Evolutionary conservation across 352 stramenopile genomes (phyloP), one percentile per base, ranked within the genome.

Genomic region (Hyaloperonospora arabidopsidis): DNA sequence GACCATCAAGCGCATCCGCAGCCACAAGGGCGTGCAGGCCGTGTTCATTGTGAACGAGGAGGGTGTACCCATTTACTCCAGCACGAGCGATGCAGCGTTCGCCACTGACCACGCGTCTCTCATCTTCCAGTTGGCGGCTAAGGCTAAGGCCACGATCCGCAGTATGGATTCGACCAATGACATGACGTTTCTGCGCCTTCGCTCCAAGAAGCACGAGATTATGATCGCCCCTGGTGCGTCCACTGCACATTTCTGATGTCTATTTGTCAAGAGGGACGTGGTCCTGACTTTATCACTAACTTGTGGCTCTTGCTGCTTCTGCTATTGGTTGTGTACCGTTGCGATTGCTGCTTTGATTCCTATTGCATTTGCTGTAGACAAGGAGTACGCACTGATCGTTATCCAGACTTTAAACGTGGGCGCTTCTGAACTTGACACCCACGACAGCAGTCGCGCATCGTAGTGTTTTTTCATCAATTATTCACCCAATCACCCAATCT

Each of bases 11-110:
- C 87, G 93, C 57, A 93, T 98, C 58, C 87, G 92, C 57, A 95
- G 84, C 45, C 93, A 98, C 78, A 95, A 96, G 63, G 89, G 90
- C 61, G 90, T 97, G 28, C 76, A 96, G 59, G 85, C 82, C 13
- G 87, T 98, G 38, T 73, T 97, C 22, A 97, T 98, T 63, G 79
- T 97, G 47, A 96, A 96, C 73, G 76, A 95, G 56, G 86, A 97
- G 44, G 89, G 88, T 34, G 86, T 96, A 46, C 86, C 88, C 43
- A 96, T 97, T 60, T 91, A 93, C 54, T 95, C 86, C 45, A 96
- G 86, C 66, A 86, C 93, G 14, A 96, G 63, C 57, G 78, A 91
- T 56, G 88, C 97, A 54, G 81, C 95, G 64, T 92, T 92, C 52
- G 78, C 82, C 43, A 79, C 85, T 58, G 74, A 97, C 71, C 76